Evolutionary conservation across 2,329 filamentous ascomycete species (phyloP), one percentile per base, ranked within the genome.

Genomic region (Aschersonia sp.): DNA sequence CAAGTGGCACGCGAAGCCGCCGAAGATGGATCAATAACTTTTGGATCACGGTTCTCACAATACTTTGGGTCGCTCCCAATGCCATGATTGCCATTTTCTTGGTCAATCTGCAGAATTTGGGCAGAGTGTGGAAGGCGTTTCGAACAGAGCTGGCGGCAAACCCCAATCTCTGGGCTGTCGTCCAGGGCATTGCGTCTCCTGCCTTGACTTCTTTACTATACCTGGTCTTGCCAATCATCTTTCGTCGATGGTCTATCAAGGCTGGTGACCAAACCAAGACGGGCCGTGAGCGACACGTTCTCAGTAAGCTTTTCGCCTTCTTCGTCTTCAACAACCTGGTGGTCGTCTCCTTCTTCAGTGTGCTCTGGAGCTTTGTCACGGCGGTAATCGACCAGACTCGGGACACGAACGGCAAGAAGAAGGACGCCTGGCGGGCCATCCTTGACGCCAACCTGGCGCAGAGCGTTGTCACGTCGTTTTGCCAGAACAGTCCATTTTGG

Each of bases 271-370:
- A 84, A 53, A 94, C 87, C 44, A 98, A 97, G 67, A 94, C 87
- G 0, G 86, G 87, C 30, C 80, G 92, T 47, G 92, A 98, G 62
- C 77, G 87, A 32, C 90, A 97, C 62, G 92, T 98, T 46, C 75
- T 92, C 50, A 81, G 79, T 52, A 94, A 94, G 64, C 74, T 98
- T 2, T 98, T 94, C 66, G 77, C 85, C 14, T 98, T 98, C 69
- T 98, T 98, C 65, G 78, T 95, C 46, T 88, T 98, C 72, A 98
- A 98, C 75, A 97, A 97, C 60, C 66, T 98, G 48, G 71, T 98
- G 54, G 81, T 97, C 49, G 97, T 97, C 65, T 95, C 89, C 9
- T 71, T 95, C 11, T 97, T 97, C 64, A 87, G 85, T 43, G 81
- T 86, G 1, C 66, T 88, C 12, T 95, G 87, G 79, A 70, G 71